phyloP scores from a whole-genome alignment of 164 flowering plant genomes.

The Chloranthus sessilifolius region DNA sequence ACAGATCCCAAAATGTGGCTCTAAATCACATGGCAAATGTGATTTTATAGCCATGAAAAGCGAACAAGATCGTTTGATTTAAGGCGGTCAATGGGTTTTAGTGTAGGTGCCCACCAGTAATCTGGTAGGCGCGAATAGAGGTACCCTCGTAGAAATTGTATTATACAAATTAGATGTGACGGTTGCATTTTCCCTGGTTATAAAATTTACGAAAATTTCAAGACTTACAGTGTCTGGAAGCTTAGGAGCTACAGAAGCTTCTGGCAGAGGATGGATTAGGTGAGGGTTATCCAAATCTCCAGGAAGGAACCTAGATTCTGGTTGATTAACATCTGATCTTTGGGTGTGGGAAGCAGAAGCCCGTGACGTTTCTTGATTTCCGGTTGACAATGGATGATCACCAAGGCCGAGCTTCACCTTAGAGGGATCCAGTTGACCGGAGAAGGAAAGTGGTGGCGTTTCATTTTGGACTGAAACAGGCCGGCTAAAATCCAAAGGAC shows the following conservation, averaged over 20 bases:
- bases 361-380: constrained; percentile 44
- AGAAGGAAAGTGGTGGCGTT: constrained; percentile 23
- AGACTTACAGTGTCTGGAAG: constrained; percentile 29
- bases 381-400: constrained; percentile 39
- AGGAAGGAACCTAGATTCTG: constrained; percentile 28
- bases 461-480: constrained; percentile 43
- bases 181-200: constrained; percentile 33
- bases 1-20: too few relatives aligned
- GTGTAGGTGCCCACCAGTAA: too few relatives aligned
- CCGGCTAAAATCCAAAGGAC: constrained; percentile 53
- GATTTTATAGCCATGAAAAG: too few relatives aligned
- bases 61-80: too few relatives aligned
- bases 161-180: constrained; percentile 24
- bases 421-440: constrained; percentile 45
- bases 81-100: too few relatives aligned
- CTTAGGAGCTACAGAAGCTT: constrained; percentile 37
- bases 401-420: constrained; percentile 41
- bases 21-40: too few relatives aligned
- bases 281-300: constrained; percentile 45
- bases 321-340: constrained; percentile 35
- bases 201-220: constrained; percentile 34
- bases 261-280: constrained; percentile 33
- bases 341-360: constrained; percentile 52
- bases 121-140: too few relatives aligned
- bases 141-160: too few relatives aligned